Base-by-base conservation (phyloP, 2,329 filamentous ascomycete species). In the Fusarium nisikadoi region DNA sequence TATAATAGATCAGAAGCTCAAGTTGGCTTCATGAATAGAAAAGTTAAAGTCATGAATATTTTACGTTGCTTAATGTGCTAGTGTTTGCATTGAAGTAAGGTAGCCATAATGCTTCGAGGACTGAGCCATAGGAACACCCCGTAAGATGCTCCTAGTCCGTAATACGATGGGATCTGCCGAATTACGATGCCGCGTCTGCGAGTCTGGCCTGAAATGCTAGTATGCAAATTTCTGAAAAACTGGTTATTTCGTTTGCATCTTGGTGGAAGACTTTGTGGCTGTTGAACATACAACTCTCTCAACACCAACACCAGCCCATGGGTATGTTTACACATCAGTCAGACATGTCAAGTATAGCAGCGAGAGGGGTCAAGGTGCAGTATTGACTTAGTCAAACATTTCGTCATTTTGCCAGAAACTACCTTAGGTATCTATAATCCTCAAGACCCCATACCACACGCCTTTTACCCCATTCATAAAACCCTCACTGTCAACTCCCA, bases 391-490 rank as follows among this genome's bases (percentile, higher is more conserved):
- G 12, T 62, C 33, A 53, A 62, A 52, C 25, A 45, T 27, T 10
- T 65, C 45, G 25, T 52, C 20, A 43, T 47, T 73, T 61, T 66
- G 38, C 35, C 53, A 42, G 16, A 43, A 42, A 46, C 33, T 33
- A 29, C 8, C 8, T 8, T 29, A 47, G 25, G 27, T 57, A 43
- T 53, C 38, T 47, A 54, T 27, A 36, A 43, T 38, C 19, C 25
- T 45, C 35, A 52, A 56, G 50, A 49, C 19, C 57, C 39, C 36
- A 35, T 31, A 38, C 47, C 53, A 41, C 70, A 68, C 66, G 64
- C 60, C 68, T 55, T 65, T 72, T 62, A 49, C 33, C 53, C 54
- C 46, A 47, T 53, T 65, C 70, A 61, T 62, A 38, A 62, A 58
- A 47, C 41, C 58, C 54, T 47, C 25, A 45, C 20, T 62, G 55